A percentile compares a stretch with the other conserved stretches of the same genome.
phyloP scores from a whole-genome alignment of 768 basidiomycete genomes.

The Calocybe gangraenosa region DNA sequence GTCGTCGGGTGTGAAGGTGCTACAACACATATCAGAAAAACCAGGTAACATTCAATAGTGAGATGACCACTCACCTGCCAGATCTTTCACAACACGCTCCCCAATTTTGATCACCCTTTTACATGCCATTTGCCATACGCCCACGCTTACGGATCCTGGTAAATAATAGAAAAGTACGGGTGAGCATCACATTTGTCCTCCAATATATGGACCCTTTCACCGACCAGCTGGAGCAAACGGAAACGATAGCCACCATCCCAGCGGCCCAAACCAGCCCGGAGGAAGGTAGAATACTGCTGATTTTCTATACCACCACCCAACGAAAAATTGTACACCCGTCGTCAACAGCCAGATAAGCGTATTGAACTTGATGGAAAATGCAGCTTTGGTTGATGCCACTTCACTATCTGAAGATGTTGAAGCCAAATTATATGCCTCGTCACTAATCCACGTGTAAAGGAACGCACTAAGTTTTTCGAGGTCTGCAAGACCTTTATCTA shows the following conservation, averaged over 20 bases:
- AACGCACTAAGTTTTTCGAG: constrained; percentile 87
- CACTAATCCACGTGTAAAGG: neutral
- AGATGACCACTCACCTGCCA: constrained; percentile 34
- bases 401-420: constrained; percentile 53
- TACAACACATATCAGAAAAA: constrained; percentile 1
- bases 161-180: neutral
- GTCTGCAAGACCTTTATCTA: constrained; percentile 90
- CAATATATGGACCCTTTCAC: constrained; percentile 16
- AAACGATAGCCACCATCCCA: constrained; percentile 84
- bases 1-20: constrained; percentile 9
- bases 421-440: constrained; percentile 2
- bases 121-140: constrained; percentile 95
- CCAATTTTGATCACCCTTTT: constrained; percentile 76
- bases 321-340: constrained; percentile 77
- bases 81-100: constrained; percentile 67
- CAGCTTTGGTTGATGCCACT: constrained; percentile 51
- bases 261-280: constrained; percentile 82
- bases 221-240: constrained; percentile 87
- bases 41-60: neutral
- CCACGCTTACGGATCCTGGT: constrained; percentile 87
- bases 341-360: constrained; percentile 76
- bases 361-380: constrained; percentile 72
- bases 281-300: constrained; percentile 94
- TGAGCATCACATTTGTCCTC: constrained; percentile 1
- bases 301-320: constrained; percentile 91